phyloP scores from a whole-genome alignment of 257 asterid species.

The Nicotiana tomentosiformis region DNA sequence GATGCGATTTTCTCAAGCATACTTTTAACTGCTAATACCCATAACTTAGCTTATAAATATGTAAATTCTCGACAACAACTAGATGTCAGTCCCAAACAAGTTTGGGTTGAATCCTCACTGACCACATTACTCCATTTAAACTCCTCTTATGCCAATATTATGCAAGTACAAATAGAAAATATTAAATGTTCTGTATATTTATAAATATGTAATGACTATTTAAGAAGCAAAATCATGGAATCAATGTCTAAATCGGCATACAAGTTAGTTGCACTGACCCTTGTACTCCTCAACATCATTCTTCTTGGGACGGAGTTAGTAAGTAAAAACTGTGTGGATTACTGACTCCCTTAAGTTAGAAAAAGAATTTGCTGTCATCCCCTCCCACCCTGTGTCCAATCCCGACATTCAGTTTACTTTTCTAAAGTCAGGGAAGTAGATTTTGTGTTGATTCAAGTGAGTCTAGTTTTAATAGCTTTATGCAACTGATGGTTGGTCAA shows the following conservation, averaged over 20 bases:
- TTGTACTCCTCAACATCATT: not conserved
- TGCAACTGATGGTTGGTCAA: constrained; percentile 2
- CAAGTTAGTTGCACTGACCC: not conserved
- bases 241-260: not conserved
- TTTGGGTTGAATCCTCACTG: no score
- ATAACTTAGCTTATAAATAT: not conserved
- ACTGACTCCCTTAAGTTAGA: not conserved
- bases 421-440: not conserved
- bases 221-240: not conserved
- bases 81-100: no score
- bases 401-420: not conserved
- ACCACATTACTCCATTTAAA: no score
- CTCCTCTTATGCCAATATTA: no score
- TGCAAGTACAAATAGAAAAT: no score
- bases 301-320: not conserved
- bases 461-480: not conserved
- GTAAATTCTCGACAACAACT: not conserved
- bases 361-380: not conserved
- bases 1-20: not conserved
- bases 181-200: no score
- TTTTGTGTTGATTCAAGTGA: not conserved
- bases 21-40: not conserved
- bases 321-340: not conserved
- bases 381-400: not conserved
- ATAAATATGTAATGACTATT: not conserved